Percentiles rank a stretch among this genome's conserved stretches.
phyloP scores from a whole-genome alignment of 2,329 filamentous ascomycete species.

The Colletotrichum spinosum region DNA sequence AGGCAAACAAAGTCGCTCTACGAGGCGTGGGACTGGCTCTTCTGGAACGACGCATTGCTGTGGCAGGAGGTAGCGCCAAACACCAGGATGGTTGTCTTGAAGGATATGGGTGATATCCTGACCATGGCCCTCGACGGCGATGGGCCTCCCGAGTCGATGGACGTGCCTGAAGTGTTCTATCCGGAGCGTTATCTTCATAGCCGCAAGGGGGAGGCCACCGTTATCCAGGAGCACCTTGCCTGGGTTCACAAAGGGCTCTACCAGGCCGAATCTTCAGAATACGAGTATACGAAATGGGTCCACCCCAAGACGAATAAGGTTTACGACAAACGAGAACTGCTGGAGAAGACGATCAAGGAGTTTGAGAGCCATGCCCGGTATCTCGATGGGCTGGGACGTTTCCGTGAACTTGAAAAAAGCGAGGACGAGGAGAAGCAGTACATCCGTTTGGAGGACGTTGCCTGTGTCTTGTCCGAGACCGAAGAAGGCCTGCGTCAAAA shows the following conservation, averaged over 20 bases:
- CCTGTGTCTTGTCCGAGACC: conserved; percentile 49
- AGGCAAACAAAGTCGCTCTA: conserved; percentile 56
- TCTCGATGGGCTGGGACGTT: conserved; percentile 49
- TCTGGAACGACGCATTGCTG: conserved; percentile 59
- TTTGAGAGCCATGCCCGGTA: conserved; percentile 45
- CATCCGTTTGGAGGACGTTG: conserved; percentile 53
- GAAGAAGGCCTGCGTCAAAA: conserved; percentile 45
- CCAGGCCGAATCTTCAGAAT: conserved; percentile 26
- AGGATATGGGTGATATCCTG: conserved; percentile 62
- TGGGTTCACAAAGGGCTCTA: conserved; percentile 41
- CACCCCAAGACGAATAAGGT: conserved; percentile 36
- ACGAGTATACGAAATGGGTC: conserved; percentile 40
- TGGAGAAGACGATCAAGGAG: conserved; percentile 43
- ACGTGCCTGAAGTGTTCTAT: conserved; percentile 64
- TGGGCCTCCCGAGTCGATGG: conserved; percentile 56
- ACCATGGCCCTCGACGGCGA: conserved; percentile 58
- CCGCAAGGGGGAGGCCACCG: conserved; percentile 58
- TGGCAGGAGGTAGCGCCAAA: conserved; percentile 49
- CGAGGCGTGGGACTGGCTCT: conserved; percentile 59
- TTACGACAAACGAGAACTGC: conserved; percentile 45
- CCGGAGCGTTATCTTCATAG: conserved; percentile 64
- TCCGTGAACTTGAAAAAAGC: conserved; percentile 50
- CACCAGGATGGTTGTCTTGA: conserved; percentile 56
- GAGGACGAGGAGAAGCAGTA: conserved; percentile 52
- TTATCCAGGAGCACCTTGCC: conserved; percentile 54